phyloP scores from a whole-genome alignment of 371 early-diverging fungal species.

The Mucor circinelloides region DNA sequence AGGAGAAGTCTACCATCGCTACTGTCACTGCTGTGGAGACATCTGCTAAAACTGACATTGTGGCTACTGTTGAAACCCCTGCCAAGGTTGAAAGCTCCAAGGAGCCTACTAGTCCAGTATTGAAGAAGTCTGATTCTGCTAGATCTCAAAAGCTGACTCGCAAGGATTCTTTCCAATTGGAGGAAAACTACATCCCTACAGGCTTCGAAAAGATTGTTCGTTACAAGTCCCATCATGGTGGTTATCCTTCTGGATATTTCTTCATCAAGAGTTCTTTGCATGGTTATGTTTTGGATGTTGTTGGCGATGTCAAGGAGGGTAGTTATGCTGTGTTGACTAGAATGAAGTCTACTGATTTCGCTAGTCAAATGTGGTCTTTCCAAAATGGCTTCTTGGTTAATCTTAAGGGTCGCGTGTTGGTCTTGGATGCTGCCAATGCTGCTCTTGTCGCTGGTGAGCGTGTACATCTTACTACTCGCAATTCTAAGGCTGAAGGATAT shows the following conservation, averaged over 20 bases:
- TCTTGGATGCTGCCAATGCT: conserved; percentile 35
- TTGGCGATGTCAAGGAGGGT: conserved; percentile 26
- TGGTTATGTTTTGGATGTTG: conserved; percentile 45
- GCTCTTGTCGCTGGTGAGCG: conserved; percentile 30
- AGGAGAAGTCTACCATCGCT: not conserved
- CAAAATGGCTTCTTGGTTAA: conserved; percentile 52
- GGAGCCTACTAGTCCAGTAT: not conserved
- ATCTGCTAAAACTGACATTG: not conserved
- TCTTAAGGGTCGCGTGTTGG: conserved; percentile 41
- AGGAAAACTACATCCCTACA: conserved; percentile 37
- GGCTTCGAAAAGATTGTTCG: conserved; percentile 47
- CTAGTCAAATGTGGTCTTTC: conserved; percentile 58
- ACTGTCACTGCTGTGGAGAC: not conserved
- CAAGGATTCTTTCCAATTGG: conserved; percentile 32
- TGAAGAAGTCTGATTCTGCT: conserved; percentile 19
- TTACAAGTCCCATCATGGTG: conserved; percentile 34
- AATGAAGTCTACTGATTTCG: conserved; percentile 39
- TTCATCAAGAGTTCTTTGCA: conserved; percentile 49
- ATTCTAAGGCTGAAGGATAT: conserved; percentile 12
- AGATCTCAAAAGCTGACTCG: conserved; percentile 13
- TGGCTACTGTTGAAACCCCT: conserved; percentile 11
- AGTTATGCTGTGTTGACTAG: conserved; percentile 31
- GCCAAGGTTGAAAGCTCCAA: not conserved
- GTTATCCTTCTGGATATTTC: conserved; percentile 45
- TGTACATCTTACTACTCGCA: conserved; percentile 27